A percentile compares a stretch with the other conserved stretches of the same genome.
phyloP scores from a whole-genome alignment of 2,329 filamentous ascomycete genomes.

The Massarina eburnea region DNA sequence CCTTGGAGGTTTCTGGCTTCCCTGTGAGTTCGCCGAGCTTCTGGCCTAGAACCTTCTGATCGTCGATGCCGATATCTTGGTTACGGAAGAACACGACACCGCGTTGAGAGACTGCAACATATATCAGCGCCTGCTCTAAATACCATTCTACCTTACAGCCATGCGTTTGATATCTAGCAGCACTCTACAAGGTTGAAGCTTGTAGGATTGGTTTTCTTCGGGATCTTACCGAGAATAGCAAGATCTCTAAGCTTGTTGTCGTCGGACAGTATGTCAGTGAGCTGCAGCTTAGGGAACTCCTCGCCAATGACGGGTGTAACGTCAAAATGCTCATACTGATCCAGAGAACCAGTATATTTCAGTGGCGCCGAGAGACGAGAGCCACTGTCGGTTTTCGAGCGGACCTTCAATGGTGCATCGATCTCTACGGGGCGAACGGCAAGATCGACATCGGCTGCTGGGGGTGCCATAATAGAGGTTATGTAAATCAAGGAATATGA shows the following conservation, averaged over 20 bases:
- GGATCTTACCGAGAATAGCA: slow-evolving; percentile 49
- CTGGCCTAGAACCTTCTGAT: slow-evolving; percentile 56
- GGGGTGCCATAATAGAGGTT: too few relatives aligned
- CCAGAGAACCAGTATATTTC: slow-evolving; percentile 53
- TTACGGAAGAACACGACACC: slow-evolving; percentile 59
- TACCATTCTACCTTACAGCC: too few relatives aligned
- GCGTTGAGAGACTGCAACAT: slow-evolving; percentile 52
- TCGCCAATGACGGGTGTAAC: slow-evolving; percentile 64
- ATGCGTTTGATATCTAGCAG: too few relatives aligned
- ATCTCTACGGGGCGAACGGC: too few relatives aligned
- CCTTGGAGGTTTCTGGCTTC: slow-evolving; percentile 56
- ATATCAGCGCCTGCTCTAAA: too few relatives aligned
- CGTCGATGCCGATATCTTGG: slow-evolving; percentile 52
- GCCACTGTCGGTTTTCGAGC: too few relatives aligned
- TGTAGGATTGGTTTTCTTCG: too few relatives aligned
- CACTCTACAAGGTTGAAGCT: too few relatives aligned
- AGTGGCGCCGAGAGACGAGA: slow-evolving; percentile 36
- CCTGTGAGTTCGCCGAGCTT: slow-evolving; percentile 53
- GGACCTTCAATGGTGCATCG: too few relatives aligned
- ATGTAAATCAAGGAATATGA: too few relatives aligned
- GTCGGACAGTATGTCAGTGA: slow-evolving; percentile 64
- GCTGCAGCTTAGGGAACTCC: slow-evolving; percentile 60
- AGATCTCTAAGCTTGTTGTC: slow-evolving; percentile 67
- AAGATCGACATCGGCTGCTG: too few relatives aligned
- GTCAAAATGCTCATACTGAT: slow-evolving; percentile 57